Percentiles rank a stretch among this genome's conserved stretches.
Evolutionary conservation across 768 basidiomycete species (phyloP).

Genomic region (Mycena capillaripes): DNA sequence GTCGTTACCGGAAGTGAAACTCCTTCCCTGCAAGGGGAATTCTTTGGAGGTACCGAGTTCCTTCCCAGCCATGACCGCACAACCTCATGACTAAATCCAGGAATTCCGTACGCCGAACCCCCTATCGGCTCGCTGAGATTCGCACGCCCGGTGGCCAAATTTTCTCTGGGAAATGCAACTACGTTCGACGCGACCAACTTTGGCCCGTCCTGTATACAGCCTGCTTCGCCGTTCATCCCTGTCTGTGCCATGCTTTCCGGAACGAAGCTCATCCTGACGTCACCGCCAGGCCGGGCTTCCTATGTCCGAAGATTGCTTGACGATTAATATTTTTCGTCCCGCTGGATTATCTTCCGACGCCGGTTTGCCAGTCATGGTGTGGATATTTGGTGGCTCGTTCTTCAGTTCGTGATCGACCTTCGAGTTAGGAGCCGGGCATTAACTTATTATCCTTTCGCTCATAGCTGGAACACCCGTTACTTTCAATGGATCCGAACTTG

Average conservation of each 20-base stretch:
- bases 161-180: background rate
- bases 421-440: too few species aligned
- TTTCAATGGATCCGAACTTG: background rate
- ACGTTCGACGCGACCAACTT: background rate
- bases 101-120: background rate
- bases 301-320: slow-evolving; percentile 58
- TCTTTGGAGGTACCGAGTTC: background rate
- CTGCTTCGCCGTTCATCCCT: background rate
- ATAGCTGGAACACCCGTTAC: slow-evolving; percentile 6
- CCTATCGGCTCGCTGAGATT: background rate
- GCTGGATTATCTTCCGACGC: slow-evolving; percentile 33
- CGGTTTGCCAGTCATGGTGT: slow-evolving; percentile 15
- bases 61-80: background rate
- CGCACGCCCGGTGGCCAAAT: background rate
- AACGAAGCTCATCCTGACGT: background rate
- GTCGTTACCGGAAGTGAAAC: background rate
- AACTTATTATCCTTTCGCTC: too few species aligned
- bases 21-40: background rate
- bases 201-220: background rate
- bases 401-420: slow-evolving; percentile 5
- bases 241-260: background rate
- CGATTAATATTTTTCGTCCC: slow-evolving; percentile 59
- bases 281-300: background rate
- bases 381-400: slow-evolving; percentile 26
- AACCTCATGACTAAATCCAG: background rate